Conservation (phyloP, 169 alveolate genomes). For the Cryptosporidium tyzzeri region DNA sequence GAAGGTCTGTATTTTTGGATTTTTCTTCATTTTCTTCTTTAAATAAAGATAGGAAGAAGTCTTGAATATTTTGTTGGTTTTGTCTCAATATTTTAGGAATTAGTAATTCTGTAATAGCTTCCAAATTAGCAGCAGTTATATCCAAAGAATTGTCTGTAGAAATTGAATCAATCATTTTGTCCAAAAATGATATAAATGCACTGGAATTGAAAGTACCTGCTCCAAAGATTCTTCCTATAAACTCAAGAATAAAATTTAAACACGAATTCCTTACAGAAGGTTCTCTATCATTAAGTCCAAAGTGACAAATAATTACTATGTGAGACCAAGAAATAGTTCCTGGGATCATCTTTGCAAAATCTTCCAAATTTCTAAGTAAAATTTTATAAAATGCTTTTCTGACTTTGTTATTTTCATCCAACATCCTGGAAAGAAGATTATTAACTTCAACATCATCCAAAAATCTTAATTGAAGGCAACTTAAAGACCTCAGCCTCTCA, state of each 20-base stretch:
- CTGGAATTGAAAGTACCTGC: not conserved
- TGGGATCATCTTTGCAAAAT: conserved; percentile 9
- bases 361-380: conserved; percentile 1
- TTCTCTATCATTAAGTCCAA: conserved; percentile 62
- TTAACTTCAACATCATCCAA: conserved; percentile 12
- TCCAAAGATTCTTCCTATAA: conserved; percentile 19
- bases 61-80: not conserved
- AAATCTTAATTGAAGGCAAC: not conserved
- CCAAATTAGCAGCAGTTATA: conserved; percentile 64
- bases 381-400: conserved; percentile 26
- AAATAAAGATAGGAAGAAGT: conserved; percentile 11
- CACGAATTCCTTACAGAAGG: not conserved
- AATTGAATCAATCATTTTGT: conserved; percentile 36
- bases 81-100: not conserved
- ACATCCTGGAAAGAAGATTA: conserved; percentile 19
- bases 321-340: conserved; percentile 44
- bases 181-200: conserved; percentile 37
- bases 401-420: conserved; percentile 46
- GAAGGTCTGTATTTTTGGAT: not conserved
- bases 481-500: conserved; percentile 35
- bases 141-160: not conserved
- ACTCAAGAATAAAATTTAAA: conserved; percentile 22
- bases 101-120: conserved; percentile 22
- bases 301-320: conserved; percentile 32
- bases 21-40: not conserved